These are phyloP conservation scores for Acmispon strigosus DNA, from an alignment of 306 rosid genomes.

Conservation along the genomic window DNA sequence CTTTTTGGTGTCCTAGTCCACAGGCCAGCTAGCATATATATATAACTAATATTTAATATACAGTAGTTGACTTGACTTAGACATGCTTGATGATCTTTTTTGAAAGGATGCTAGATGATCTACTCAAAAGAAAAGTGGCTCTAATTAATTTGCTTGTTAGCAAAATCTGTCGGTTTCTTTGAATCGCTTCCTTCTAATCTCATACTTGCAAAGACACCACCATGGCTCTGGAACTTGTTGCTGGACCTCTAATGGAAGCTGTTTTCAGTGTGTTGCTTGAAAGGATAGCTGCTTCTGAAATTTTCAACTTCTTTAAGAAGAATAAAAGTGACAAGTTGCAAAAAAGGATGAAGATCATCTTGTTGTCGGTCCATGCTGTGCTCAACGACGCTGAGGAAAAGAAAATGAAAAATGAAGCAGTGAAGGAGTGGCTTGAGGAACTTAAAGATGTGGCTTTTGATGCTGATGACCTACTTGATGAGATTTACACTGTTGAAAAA, in stretches of 20 bases:
- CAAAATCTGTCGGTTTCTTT: not conserved
- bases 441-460: constrained; percentile 31
- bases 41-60: too few species aligned
- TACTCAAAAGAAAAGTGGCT: not conserved
- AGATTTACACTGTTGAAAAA: constrained; percentile 18
- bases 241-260: constrained; percentile 39
- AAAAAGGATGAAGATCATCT: constrained; percentile 26
- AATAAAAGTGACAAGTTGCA: constrained; percentile 22
- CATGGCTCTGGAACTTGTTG: constrained; percentile 37
- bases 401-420: constrained; percentile 26
- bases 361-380: constrained; percentile 29
- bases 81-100: not conserved
- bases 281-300: constrained; percentile 26
- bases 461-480: constrained; percentile 37
- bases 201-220: not conserved
- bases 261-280: constrained; percentile 26
- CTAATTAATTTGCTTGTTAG: not conserved
- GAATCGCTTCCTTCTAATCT: not conserved
- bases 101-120: too few species aligned
- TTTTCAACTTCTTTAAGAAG: constrained; percentile 22
- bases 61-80: not conserved
- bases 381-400: constrained; percentile 42
- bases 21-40: too few species aligned
- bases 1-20: too few species aligned
- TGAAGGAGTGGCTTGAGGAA: constrained; percentile 44